Base-by-base conservation (phyloP, 176 grass and related monocot species). In the Pontederia paniculata region DNA sequence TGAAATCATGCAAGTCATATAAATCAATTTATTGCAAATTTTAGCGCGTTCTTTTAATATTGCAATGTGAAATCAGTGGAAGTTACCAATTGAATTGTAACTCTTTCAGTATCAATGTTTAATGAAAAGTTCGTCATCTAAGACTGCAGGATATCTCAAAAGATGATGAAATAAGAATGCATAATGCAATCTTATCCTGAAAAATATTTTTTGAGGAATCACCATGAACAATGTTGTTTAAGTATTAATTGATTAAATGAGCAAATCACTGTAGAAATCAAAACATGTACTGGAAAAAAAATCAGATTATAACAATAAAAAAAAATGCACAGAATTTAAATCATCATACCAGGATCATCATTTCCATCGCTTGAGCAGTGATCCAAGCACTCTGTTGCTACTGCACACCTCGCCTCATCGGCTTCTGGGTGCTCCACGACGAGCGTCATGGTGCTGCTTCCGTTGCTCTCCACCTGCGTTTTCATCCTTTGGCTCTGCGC, bases 381-480 rank as follows among this genome's bases (percentile, higher is more conserved):
- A 48, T 94, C 80, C 14, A 75, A 47, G 47, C 66, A 70, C 58
- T 85, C 63, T 8, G 76, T 68, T 17, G 73, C 23, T 46, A 65
- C 72, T 9, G 65, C 21, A 41, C 60, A 46, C 55, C 50, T 75
- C 59, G 58, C 76, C 53, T 48, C 58, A 54, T 80, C 81, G 0
- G 48, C 67, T 61, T 83, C 81, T 0, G 83, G 74, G 76, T 83
- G 80, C 16, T 85, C 89, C 21, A 85, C 42, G 54, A 85, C 77
- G 9, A 82, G 61, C 52, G 73, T 79, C 78, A 77, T 95, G 17
- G 68, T 52, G 44, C 75, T 73, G 45, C 21, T 50, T 12, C 63
- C 66, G 16, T 45, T 55, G 12, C 28, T 51, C 44, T 42, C 66
- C 44, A 63, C 31, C 70, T 73, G 50, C 19, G 50, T 19, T 9